These are phyloP conservation scores for Rhizoclosmatium globosum DNA, from an alignment of 192 early-diverging fungal genomes.

Conservation along the genomic window DNA sequence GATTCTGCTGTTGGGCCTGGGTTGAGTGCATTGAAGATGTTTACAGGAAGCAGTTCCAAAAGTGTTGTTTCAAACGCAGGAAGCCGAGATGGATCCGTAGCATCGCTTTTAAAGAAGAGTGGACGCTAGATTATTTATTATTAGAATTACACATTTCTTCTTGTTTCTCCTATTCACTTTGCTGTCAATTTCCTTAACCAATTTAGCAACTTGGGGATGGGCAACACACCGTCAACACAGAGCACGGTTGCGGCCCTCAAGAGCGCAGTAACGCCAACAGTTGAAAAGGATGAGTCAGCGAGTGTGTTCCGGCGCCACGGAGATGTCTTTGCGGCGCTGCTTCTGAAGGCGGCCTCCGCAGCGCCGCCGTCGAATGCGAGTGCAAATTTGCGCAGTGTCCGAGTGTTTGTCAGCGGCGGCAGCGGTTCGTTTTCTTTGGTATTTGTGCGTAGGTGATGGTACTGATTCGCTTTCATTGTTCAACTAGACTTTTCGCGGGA, in stretches of 20 bases:
- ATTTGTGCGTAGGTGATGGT: not conserved
- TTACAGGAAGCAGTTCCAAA: too few relatives aligned
- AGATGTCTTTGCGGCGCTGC: constrained; percentile 8
- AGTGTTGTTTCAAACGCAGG: too few relatives aligned
- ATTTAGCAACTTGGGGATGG: too few relatives aligned
- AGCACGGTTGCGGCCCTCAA: not conserved
- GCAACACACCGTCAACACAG: too few relatives aligned
- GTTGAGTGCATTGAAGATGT: not conserved
- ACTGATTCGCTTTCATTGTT: not conserved
- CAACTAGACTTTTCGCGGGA: constrained; percentile 28
- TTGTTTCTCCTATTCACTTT: too few relatives aligned
- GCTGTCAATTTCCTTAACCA: too few relatives aligned
- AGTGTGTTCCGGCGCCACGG: not conserved
- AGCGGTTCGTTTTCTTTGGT: not conserved
- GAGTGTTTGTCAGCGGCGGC: constrained; percentile 23
- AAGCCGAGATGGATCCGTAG: too few relatives aligned
- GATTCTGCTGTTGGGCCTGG: not conserved
- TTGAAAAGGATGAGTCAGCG: not conserved
- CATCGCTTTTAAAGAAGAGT: too few relatives aligned
- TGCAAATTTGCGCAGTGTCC: not conserved
- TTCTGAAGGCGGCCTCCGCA: not conserved
- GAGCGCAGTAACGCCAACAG: not conserved
- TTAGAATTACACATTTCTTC: too few relatives aligned
- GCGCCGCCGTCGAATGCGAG: not conserved
- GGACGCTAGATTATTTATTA: too few relatives aligned